Evolutionary conservation across 805 yeast species (phyloP), one percentile per base, ranked within the genome.

Genomic region (Yamadazyma scolyti): DNA sequence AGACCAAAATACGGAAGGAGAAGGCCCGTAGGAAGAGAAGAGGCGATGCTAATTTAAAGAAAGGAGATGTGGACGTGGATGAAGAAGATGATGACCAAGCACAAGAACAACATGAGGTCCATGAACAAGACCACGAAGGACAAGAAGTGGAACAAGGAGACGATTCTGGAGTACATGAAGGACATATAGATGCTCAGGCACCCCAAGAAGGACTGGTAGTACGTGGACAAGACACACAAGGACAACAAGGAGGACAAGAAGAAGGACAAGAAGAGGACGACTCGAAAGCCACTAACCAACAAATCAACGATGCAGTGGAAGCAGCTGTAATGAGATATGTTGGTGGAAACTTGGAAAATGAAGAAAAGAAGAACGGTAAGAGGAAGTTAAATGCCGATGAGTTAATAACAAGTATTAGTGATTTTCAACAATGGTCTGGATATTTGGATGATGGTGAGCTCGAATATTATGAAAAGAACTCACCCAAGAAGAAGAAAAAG

Each of bases 311-410:
- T 35, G 77, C 75, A 9, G 93, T 82, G 3, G 93, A 82, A 46
- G 93, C 83, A 11, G 93, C 88, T 0, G 88, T 83, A 11, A 68
- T 82, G 75, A 70, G 74, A 33, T 74, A 75, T 43, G 90, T 82
- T 9, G 86, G 82, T 12, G 82, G 80, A 5, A 71, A 79, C 1
- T 54, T 80, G 24, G 75, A 58, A 28, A 46, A 40, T n/a, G 45
- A 39, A 8, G 27, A 37, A 11, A 39, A 33, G 18, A 46, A 43
- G 20, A n/a, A n/a, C n/a, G 61, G 59, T 38, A 34, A 31, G 20
- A 32, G 29, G 25, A 44, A 65, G 23, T 44, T 46, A 20, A 39
- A 34, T 16, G 36, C 39, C 9, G 63, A 61, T 9, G 77, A 72
- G 34, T 67, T 71, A 36, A 65, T 66, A 41, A 53, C 63, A 36